Evolutionary conservation across 441 rosid species (phyloP).

Genomic region (Aleurites moluccanus): DNA sequence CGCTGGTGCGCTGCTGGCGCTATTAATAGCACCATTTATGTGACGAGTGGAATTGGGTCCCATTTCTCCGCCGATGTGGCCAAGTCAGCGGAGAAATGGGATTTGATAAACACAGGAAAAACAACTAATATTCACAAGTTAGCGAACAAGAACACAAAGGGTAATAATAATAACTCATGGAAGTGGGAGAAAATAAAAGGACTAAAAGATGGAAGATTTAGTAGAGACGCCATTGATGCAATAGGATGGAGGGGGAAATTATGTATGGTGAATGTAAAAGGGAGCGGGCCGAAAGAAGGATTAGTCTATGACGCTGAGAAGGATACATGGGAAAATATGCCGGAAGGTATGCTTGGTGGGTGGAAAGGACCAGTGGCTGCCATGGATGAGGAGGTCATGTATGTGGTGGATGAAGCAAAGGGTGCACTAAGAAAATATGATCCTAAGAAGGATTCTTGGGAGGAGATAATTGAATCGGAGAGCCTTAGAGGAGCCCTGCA

Average conservation of each 20-base stretch:
- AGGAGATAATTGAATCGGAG: slow-evolving; percentile 28
- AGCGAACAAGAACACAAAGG: neutral
- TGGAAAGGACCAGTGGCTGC: slow-evolving; percentile 67
- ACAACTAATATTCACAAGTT: neutral
- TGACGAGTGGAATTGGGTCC: slow-evolving; percentile 60
- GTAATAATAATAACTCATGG: neutral
- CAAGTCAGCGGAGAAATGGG: slow-evolving; percentile 55
- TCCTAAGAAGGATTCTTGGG: slow-evolving; percentile 43
- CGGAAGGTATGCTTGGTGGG: slow-evolving; percentile 51
- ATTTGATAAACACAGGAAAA: neutral
- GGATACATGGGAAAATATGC: slow-evolving; percentile 54
- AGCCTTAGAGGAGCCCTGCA: slow-evolving; percentile 46
- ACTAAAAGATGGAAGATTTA: slow-evolving; percentile 47
- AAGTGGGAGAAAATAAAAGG: slow-evolving; percentile 40
- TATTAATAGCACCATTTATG: slow-evolving; percentile 27
- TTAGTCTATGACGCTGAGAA: slow-evolving; percentile 37
- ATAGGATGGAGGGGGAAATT: slow-evolving; percentile 56
- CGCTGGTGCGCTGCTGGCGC: slow-evolving; percentile 65
- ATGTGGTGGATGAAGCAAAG: slow-evolving; percentile 42
- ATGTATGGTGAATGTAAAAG: slow-evolving; percentile 57
- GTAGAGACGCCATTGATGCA: slow-evolving; percentile 61
- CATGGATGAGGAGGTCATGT: slow-evolving; percentile 55
- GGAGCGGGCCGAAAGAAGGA: slow-evolving; percentile 45
- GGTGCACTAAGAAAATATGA: slow-evolving; percentile 42
- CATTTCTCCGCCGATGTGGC: slow-evolving; percentile 49